These are phyloP conservation scores for Orbilia blumenaviensis DNA, from an alignment of 2,329 filamentous ascomycete species.

Conservation along the genomic window DNA sequence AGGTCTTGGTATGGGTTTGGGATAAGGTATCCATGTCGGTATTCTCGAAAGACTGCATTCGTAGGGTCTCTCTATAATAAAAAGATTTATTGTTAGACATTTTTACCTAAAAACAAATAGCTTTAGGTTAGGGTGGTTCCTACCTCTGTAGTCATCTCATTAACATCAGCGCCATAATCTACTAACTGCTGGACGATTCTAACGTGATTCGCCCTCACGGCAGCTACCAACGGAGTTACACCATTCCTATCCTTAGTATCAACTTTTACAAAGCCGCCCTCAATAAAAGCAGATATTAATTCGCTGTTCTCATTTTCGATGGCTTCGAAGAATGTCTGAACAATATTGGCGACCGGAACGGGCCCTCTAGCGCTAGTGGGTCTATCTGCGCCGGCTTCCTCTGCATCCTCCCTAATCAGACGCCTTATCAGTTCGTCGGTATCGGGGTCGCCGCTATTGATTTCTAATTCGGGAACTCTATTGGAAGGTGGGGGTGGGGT, in stretches of 20 bases:
- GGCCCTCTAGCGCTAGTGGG: not conserved
- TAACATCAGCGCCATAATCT: constrained; percentile 47
- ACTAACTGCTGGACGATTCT: constrained; percentile 49
- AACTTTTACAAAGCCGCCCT: constrained; percentile 33
- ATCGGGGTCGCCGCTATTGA: constrained; percentile 43
- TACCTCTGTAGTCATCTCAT: constrained; percentile 42
- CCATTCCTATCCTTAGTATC: constrained; percentile 23
- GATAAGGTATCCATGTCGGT: constrained; percentile 14
- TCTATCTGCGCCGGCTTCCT: not conserved
- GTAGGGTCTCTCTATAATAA: constrained; percentile 7
- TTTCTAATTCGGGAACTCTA: not conserved
- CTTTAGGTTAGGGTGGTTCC: not conserved
- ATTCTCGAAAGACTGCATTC: not conserved
- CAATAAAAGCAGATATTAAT: constrained; percentile 48
- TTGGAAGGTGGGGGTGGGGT: constrained; percentile 3
- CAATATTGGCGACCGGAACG: constrained; percentile 17
- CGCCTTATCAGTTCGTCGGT: constrained; percentile 41
- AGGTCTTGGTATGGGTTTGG: constrained; percentile 6
- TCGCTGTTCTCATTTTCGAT: constrained; percentile 50
- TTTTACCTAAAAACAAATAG: not conserved
- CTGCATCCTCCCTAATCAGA: constrained; percentile 44
- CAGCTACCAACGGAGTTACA: constrained; percentile 40
- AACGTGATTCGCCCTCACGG: constrained; percentile 43
- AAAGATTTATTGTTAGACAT: constrained; percentile 1
- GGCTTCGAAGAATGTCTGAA: constrained; percentile 38